Evolutionary conservation across 2,329 filamentous ascomycete species (phyloP).

Genomic region (Teratosphaeria gauchensis): DNA sequence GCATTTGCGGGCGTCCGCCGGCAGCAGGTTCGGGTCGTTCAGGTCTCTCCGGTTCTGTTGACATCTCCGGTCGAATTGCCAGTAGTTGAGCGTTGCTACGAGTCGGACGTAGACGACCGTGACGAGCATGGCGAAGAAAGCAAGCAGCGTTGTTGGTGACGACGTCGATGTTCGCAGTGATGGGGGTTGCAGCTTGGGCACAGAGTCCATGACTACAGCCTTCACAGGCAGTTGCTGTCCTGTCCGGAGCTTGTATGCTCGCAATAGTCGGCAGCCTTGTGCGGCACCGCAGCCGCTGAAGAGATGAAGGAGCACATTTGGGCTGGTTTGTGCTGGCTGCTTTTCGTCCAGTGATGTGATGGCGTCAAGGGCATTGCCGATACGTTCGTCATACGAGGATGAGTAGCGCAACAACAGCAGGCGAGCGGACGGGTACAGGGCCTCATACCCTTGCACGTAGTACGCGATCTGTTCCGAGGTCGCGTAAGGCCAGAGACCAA

Average conservation of each 20-base stretch:
- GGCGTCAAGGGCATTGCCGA: conserved; percentile 7
- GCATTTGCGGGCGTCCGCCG: conserved; percentile 12
- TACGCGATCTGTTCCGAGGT: conserved; percentile 15
- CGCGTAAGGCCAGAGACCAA: conserved; percentile 20
- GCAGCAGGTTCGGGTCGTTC: conserved; percentile 12
- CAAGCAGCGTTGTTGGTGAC: conserved; percentile 5
- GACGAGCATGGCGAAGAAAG: conserved; percentile 8
- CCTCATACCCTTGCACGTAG: conserved; percentile 17
- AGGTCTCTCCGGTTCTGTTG: conserved; percentile 13
- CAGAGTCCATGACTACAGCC: conserved; percentile 17
- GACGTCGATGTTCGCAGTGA: not conserved
- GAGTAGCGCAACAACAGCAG: conserved; percentile 15
- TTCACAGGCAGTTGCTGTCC: conserved; percentile 9
- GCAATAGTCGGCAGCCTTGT: conserved; percentile 15
- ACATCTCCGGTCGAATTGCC: conserved; percentile 8
- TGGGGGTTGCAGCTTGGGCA: conserved; percentile 11
- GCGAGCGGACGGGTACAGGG: conserved; percentile 17
- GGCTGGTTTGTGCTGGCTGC: conserved; percentile 1
- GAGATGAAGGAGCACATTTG: conserved; percentile 17
- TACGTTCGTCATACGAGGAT: conserved; percentile 4
- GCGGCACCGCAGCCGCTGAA: conserved; percentile 17
- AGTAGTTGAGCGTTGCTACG: conserved; percentile 10
- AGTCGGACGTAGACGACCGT: conserved; percentile 9
- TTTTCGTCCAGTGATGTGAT: conserved; percentile 9
- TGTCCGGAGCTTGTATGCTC: conserved; percentile 18